These are phyloP conservation scores for Penicillium crystallinum DNA, from an alignment of 495 filamentous ascomycete genomes.

Conservation along the genomic window DNA sequence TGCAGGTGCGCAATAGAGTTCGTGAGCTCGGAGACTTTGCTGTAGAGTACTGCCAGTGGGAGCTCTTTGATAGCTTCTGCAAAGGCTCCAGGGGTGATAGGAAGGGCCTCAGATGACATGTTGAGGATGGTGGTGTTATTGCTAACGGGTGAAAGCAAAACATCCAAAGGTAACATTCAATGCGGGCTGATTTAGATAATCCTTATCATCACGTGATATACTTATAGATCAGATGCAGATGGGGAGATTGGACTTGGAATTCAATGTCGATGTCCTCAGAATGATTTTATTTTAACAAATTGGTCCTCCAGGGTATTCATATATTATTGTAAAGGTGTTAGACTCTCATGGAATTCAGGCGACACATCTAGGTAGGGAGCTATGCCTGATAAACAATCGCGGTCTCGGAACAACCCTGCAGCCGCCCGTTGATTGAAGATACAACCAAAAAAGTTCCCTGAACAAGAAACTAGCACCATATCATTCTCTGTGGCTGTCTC, in stretches of 20 bases:
- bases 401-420: conserved; percentile 14
- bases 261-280: background rate
- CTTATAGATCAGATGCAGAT: background rate
- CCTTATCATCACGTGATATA: conserved; percentile 2
- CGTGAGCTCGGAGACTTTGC: conserved; percentile 75
- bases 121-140: background rate
- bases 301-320: no score
- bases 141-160: background rate
- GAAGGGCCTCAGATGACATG: conserved; percentile 35
- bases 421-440: conserved; percentile 6
- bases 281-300: background rate
- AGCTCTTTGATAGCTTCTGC: conserved; percentile 69
- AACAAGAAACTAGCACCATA: background rate
- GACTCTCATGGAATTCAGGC: no score
- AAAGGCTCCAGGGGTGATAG: conserved; percentile 40
- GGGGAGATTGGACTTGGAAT: background rate
- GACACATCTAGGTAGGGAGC: no score
- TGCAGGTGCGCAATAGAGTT: conserved; percentile 79
- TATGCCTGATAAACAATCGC: background rate
- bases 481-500: background rate
- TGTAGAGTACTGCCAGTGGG: conserved; percentile 63
- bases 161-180: background rate
- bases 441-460: conserved; percentile 3
- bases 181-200: background rate
- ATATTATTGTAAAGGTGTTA: no score